Evolutionary conservation across 2,329 filamentous ascomycete genomes (phyloP).

Genomic region (Furcasterigmium furcatum): DNA sequence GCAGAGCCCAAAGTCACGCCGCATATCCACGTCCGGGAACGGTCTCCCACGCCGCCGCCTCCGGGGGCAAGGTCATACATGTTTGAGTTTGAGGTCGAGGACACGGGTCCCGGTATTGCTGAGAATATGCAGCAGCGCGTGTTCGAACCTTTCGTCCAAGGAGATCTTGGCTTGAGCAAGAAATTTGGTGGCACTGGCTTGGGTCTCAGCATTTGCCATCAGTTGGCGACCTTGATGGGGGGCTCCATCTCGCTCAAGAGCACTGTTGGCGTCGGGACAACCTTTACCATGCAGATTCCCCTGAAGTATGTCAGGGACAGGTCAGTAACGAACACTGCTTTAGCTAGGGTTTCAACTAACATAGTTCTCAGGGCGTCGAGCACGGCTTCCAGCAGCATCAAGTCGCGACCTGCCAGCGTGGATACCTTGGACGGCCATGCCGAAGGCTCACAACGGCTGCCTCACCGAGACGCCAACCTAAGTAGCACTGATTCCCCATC

Average conservation of each 20-base stretch:
- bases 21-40: slow-evolving; percentile 47
- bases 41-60: slow-evolving; percentile 59
- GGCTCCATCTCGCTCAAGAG: slow-evolving; percentile 72
- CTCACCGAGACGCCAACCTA: slow-evolving; percentile 21
- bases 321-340: slow-evolving; percentile 31
- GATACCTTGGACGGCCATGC: slow-evolving; percentile 35
- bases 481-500: slow-evolving; percentile 17
- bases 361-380: slow-evolving; percentile 39
- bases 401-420: slow-evolving; percentile 46
- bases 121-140: slow-evolving; percentile 75
- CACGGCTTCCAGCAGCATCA: slow-evolving; percentile 50
- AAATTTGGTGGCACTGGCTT: slow-evolving; percentile 88
- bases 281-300: slow-evolving; percentile 80
- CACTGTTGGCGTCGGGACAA: slow-evolving; percentile 69
- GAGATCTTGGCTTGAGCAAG: slow-evolving; percentile 83
- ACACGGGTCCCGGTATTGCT: slow-evolving; percentile 84
- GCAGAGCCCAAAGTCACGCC: slow-evolving; percentile 51
- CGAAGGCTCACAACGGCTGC: slow-evolving; percentile 10
- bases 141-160: slow-evolving; percentile 93
- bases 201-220: slow-evolving; percentile 84
- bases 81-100: slow-evolving; percentile 87
- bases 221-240: slow-evolving; percentile 79
- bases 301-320: slow-evolving; percentile 71
- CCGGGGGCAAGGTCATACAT: slow-evolving; percentile 60
- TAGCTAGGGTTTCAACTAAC: slow-evolving; percentile 4